A percentile compares a stretch with the other conserved stretches of the same genome.
These are phyloP conservation scores for Cardamine occulta DNA, from an alignment of 345 rosid species.

Conservation along the genomic window DNA sequence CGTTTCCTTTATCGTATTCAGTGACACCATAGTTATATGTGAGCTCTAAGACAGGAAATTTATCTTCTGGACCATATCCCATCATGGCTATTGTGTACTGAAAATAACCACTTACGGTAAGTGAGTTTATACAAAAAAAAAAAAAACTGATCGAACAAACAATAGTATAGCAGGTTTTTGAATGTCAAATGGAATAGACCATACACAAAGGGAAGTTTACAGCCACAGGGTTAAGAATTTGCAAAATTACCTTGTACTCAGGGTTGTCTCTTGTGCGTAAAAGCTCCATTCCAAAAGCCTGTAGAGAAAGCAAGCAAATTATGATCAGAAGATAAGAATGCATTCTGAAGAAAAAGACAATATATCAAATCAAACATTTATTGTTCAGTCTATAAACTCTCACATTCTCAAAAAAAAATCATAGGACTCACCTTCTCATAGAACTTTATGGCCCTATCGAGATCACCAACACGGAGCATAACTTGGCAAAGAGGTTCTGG, in stretches of 20 bases:
- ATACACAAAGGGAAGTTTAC: too few relatives aligned
- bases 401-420: background rate
- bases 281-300: slow-evolving; percentile 99
- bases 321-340: slow-evolving; percentile 18
- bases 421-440: slow-evolving; percentile 77
- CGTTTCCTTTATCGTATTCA: slow-evolving; percentile 89
- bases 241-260: slow-evolving; percentile 75
- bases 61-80: slow-evolving; percentile 97
- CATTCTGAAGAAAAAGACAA: slow-evolving; percentile 7
- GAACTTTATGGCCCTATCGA: slow-evolving; percentile 82
- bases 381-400: background rate
- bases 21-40: slow-evolving; percentile 93
- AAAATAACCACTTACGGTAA: slow-evolving; percentile 12
- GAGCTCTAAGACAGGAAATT: slow-evolving; percentile 76
- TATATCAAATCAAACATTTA: background rate
- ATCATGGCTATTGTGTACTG: slow-evolving; percentile 87
- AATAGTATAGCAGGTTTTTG: background rate
- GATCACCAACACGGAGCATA: slow-evolving; percentile 99
- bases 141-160: background rate
- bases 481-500: slow-evolving; percentile 99
- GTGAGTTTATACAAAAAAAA: background rate
- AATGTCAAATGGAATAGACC: background rate
- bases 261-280: slow-evolving; percentile 89
- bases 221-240: background rate
- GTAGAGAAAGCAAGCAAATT: slow-evolving; percentile 25